phyloP scores from a whole-genome alignment of 495 filamentous ascomycete genomes.

The Penicillium ucsense region DNA sequence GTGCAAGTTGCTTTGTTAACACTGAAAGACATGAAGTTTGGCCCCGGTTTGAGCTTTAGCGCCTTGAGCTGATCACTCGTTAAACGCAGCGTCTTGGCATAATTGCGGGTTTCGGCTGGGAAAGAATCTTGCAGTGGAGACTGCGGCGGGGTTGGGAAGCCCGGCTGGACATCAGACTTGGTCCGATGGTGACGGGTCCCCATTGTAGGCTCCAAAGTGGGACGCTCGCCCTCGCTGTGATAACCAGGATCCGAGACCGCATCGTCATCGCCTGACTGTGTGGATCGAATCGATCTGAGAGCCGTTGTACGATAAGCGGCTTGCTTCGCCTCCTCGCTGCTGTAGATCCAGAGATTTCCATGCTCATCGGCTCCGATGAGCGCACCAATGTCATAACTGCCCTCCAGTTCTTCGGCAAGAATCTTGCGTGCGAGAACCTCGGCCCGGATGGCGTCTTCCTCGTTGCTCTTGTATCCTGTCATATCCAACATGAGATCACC shows the following conservation, averaged over 20 bases:
- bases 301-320: slow-evolving; percentile 46
- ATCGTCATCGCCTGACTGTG: slow-evolving; percentile 57
- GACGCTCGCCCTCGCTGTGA: slow-evolving; percentile 66
- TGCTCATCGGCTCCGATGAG: slow-evolving; percentile 91
- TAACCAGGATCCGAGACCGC: slow-evolving; percentile 89
- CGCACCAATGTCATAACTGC: slow-evolving; percentile 90
- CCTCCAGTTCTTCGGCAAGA: slow-evolving; percentile 87
- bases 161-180: slow-evolving; percentile 61
- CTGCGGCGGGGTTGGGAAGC: slow-evolving; percentile 64
- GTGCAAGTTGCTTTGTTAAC: slow-evolving; percentile 89
- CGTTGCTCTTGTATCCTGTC: slow-evolving; percentile 89
- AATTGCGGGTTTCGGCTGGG: slow-evolving; percentile 64
- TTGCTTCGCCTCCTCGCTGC: slow-evolving; percentile 91
- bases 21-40: slow-evolving; percentile 90
- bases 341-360: slow-evolving; percentile 98
- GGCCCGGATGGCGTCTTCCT: slow-evolving; percentile 82
- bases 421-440: slow-evolving; percentile 94
- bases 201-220: slow-evolving; percentile 25
- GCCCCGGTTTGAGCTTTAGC: slow-evolving; percentile 68
- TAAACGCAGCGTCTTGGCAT: slow-evolving; percentile 93
- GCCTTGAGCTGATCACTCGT: slow-evolving; percentile 93
- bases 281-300: slow-evolving; percentile 42
- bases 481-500: slow-evolving; percentile 99
- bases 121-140: slow-evolving; percentile 53
- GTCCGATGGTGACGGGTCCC: slow-evolving; percentile 41